Evolutionary conservation across 257 asterid species (phyloP).

Genomic region (Solanum raphanifolium): DNA sequence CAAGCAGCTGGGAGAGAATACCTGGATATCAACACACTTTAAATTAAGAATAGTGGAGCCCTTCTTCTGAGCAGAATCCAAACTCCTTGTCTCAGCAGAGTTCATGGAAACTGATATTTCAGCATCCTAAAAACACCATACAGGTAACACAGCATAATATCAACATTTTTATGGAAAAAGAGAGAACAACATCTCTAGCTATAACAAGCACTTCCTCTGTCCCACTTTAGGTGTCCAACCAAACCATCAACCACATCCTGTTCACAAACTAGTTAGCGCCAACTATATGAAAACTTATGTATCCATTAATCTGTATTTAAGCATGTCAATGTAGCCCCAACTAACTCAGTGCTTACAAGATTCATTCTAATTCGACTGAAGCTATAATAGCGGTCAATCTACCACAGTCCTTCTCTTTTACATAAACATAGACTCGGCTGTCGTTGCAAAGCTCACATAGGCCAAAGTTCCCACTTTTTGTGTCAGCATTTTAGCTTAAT

Average conservation of each 20-base stretch:
- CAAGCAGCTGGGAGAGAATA: slow-evolving; percentile 3
- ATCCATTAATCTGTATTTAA: background rate
- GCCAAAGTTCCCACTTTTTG: background rate
- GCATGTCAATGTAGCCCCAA: background rate
- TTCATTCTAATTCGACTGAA: background rate
- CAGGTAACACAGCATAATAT: background rate
- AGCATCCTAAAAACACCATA: slow-evolving; percentile 53
- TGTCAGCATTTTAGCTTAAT: background rate
- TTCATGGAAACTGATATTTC: slow-evolving; percentile 75
- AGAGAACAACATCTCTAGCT: background rate
- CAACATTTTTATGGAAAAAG: background rate
- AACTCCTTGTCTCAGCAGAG: slow-evolving; percentile 72
- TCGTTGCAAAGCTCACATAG: background rate
- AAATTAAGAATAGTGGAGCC: slow-evolving; percentile 79
- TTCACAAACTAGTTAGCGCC: background rate
- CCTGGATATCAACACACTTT: slow-evolving; percentile 98
- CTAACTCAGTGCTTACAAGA: background rate
- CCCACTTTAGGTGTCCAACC: background rate
- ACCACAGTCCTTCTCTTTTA: background rate
- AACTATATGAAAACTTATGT: background rate
- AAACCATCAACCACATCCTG: background rate
- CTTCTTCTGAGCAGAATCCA: slow-evolving; percentile 83
- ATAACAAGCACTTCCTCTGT: background rate
- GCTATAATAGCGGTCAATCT: background rate
- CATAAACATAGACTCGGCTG: background rate